Conservation (phyloP, 2,329 filamentous ascomycete genomes). For the Pezicula radicicola region DNA sequence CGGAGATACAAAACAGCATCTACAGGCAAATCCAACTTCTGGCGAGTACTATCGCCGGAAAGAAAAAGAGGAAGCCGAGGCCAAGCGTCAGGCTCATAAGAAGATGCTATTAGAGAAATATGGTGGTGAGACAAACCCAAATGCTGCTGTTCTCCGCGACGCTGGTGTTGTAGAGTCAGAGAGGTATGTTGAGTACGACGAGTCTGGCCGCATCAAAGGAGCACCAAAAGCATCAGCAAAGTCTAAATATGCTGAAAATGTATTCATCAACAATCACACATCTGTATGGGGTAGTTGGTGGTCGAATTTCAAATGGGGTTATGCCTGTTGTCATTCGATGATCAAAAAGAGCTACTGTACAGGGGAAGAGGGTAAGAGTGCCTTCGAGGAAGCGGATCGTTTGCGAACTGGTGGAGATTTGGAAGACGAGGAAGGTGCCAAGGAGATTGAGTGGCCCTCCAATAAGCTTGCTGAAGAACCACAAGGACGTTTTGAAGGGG, state of each 20-base stretch:
- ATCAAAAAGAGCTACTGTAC: constrained; percentile 98
- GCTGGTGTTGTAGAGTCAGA: constrained; percentile 77
- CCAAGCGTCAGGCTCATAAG: constrained; percentile 63
- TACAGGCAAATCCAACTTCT: constrained; percentile 95
- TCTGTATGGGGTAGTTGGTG: constrained; percentile 98
- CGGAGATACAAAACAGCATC: constrained; percentile 76
- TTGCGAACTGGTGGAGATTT: constrained; percentile 44
- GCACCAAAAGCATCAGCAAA: constrained; percentile 70
- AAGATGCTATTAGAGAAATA: constrained; percentile 79
- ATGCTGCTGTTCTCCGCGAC: constrained; percentile 61
- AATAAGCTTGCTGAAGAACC: constrained; percentile 31
- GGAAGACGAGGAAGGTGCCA: constrained; percentile 23
- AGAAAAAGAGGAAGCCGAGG: constrained; percentile 69
- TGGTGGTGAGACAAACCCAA: constrained; percentile 60
- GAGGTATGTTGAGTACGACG: constrained; percentile 90
- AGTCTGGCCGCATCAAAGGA: constrained; percentile 86
- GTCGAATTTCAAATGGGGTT: constrained; percentile 93
- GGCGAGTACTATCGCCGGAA: constrained; percentile 83
- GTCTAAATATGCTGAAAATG: constrained; percentile 89
- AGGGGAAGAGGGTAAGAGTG: constrained; percentile 79
- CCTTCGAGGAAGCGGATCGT: constrained; percentile 73
- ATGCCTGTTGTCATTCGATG: constrained; percentile 88
- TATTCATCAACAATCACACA: constrained; percentile 86
- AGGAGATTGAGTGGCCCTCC: constrained; percentile 18
- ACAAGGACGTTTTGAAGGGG: constrained; percentile 12